Evolutionary conservation across 257 asterid species (phyloP).

Genomic region (Eustoma russellianum): DNA sequence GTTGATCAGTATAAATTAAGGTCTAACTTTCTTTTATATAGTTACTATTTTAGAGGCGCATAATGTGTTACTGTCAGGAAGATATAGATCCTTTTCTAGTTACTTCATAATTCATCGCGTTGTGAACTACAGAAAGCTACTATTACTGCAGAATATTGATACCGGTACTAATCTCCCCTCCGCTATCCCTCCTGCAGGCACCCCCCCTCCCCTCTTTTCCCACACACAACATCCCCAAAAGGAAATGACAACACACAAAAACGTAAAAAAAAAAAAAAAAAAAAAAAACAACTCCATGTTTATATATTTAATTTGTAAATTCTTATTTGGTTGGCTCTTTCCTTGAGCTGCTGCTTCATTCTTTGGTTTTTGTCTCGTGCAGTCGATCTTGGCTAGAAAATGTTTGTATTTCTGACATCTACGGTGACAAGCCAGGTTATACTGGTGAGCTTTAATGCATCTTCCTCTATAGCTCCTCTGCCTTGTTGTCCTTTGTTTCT

Average conservation of each 20-base stretch:
- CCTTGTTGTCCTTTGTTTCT: neutral
- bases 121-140: neutral
- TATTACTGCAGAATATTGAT: too few relatives aligned
- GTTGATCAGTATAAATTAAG: conserved; percentile 80
- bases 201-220: too few relatives aligned
- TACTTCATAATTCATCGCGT: neutral
- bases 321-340: neutral
- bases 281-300: too few relatives aligned
- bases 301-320: neutral
- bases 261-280: neutral
- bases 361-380: conserved; percentile 9
- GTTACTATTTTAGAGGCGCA: too few relatives aligned
- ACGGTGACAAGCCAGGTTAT: conserved; percentile 48
- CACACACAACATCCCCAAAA: too few relatives aligned
- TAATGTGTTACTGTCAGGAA: neutral
- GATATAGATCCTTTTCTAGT: too few relatives aligned
- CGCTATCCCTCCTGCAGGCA: too few relatives aligned
- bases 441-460: conserved; percentile 49
- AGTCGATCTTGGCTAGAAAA: conserved; percentile 51
- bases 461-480: conserved; percentile 2
- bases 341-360: too few relatives aligned
- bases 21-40: conserved; percentile 21
- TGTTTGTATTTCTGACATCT: conserved; percentile 49
- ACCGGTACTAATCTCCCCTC: too few relatives aligned
- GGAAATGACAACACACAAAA: too few relatives aligned